Base-by-base conservation (phyloP, 164 flowering plant genomes). In the Amborella trichopoda region DNA sequence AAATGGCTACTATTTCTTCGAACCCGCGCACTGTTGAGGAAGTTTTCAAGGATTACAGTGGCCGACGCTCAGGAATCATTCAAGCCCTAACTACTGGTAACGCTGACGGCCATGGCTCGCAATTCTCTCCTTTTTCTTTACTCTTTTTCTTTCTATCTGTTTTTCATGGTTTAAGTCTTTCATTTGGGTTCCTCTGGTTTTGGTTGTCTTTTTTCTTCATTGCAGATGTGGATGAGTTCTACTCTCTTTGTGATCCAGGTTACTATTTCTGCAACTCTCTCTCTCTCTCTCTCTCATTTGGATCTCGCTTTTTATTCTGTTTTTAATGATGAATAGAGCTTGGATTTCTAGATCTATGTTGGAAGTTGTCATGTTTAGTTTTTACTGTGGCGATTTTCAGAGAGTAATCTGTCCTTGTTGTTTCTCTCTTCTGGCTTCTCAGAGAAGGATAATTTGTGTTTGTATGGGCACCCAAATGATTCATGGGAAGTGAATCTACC, bases 161-260 rank as follows among this genome's bases (percentile, higher is more conserved):
- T 22, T 36, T 24, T 16, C 38, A 12, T 13, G 12, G 20, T 8
- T 28, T 3, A 5, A n/a, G 17, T 20, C 20, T 47, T 12, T 41
- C 25, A 5, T 18, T 42, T 55, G 11, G 21, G 17, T 11, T 41
- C 33, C 23, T 4, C 17, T 41, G 38, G 51, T 23, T 23, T 38
- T 37, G 40, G 32, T 14, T 32, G 12, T 55, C 39, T 46, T 2
- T 43, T n/a, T 40, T 44, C n/a, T 49, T 56, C 58, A 8, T 61
- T 28, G 10, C 80, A 88, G 94, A 84, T 73, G 96, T 88, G 0
- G 94, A 88, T 61, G 96, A 83, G 46, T 83, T 88, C 37, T 88
- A 77, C 40, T 71, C 78, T 9, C 77, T 83, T 23, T 88, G 96
- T 28, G 96, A 88, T 73, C 96, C 96, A 59, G 96, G 96, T 88